Conservation (phyloP, 164 flowering plant genomes). For the Vitis rotundifolia region DNA sequence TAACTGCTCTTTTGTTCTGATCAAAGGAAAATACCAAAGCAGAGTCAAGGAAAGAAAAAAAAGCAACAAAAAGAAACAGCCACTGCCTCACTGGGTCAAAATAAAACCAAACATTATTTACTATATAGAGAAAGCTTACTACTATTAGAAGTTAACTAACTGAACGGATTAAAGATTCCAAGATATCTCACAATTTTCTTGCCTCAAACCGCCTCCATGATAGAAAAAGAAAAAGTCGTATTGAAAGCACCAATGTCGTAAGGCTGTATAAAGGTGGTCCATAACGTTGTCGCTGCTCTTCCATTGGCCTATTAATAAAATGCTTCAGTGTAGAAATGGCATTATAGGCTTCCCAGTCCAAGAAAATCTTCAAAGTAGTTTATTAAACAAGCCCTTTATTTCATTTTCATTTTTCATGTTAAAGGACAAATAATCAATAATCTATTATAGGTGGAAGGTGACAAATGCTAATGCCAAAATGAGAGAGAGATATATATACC, state of each 20-base stretch:
- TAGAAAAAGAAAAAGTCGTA: conserved; percentile 61
- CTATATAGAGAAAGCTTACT: conserved; percentile 1
- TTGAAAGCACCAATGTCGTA: conserved; percentile 66
- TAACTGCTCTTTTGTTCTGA: conserved; percentile 50
- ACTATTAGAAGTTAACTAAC: background rate
- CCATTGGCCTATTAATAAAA: conserved; percentile 79
- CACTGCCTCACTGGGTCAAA: conserved; percentile 3
- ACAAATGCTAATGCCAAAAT: background rate
- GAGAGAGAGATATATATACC: conserved; percentile 39
- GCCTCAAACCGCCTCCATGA: conserved; percentile 62
- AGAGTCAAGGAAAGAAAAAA: background rate
- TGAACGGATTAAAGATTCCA: conserved; percentile 5
- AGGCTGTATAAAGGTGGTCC: conserved; percentile 91
- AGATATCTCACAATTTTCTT: conserved; percentile 63
- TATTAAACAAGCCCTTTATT: background rate
- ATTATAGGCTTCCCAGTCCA: background rate
- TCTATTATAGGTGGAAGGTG: background rate
- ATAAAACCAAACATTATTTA: background rate
- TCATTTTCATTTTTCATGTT: background rate
- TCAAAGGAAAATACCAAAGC: conserved; percentile 11
- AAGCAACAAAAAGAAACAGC: conserved; percentile 2
- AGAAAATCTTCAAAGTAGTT: background rate
- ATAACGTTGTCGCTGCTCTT: conserved; percentile 92
- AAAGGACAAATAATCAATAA: background rate
- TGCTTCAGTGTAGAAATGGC: background rate